These are phyloP conservation scores for Lunularia cruciata DNA, from an alignment of 225 moss, liverwort and hornwort species.

Conservation along the genomic window DNA sequence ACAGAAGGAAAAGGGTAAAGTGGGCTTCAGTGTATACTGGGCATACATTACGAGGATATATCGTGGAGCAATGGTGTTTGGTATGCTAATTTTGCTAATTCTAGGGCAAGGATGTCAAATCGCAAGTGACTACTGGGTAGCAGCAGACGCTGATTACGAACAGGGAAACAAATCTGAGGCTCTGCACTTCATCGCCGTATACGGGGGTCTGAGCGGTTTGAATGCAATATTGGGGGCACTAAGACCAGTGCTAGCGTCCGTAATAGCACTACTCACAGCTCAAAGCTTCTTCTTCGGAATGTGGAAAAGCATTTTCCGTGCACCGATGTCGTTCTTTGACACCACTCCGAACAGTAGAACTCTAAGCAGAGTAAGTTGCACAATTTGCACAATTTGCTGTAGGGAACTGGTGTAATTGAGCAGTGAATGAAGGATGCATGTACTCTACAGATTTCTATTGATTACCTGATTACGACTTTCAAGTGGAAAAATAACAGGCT, in stretches of 20 bases:
- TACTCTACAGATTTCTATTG: too few species aligned
- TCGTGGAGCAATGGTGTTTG: slow-evolving; percentile 37
- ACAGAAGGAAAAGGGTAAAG: slow-evolving; percentile 41
- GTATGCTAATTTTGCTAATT: slow-evolving; percentile 38
- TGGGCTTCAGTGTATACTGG: slow-evolving; percentile 46
- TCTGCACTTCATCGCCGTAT: slow-evolving; percentile 43
- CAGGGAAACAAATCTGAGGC: slow-evolving; percentile 35
- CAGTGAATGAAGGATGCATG: too few species aligned
- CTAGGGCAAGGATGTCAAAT: slow-evolving; percentile 50
- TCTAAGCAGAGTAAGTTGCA: slow-evolving; percentile 56
- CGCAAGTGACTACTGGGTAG: slow-evolving; percentile 61
- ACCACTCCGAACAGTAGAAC: slow-evolving; percentile 58
- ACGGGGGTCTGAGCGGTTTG: slow-evolving; percentile 49
- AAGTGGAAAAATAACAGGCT: too few species aligned
- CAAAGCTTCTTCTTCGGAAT: slow-evolving; percentile 61
- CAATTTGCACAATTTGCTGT: too few species aligned
- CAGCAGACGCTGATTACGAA: slow-evolving; percentile 29
- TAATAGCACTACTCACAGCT: slow-evolving; percentile 47
- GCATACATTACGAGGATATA: slow-evolving; percentile 49
- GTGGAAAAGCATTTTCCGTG: slow-evolving; percentile 47
- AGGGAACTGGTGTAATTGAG: too few species aligned
- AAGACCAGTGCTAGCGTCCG: slow-evolving; percentile 42
- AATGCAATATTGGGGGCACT: slow-evolving; percentile 54
- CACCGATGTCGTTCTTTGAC: slow-evolving; percentile 70
- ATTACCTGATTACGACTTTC: too few species aligned